Conservation (phyloP, 129 eudicot genomes). For the Flaveria sonorensis region DNA sequence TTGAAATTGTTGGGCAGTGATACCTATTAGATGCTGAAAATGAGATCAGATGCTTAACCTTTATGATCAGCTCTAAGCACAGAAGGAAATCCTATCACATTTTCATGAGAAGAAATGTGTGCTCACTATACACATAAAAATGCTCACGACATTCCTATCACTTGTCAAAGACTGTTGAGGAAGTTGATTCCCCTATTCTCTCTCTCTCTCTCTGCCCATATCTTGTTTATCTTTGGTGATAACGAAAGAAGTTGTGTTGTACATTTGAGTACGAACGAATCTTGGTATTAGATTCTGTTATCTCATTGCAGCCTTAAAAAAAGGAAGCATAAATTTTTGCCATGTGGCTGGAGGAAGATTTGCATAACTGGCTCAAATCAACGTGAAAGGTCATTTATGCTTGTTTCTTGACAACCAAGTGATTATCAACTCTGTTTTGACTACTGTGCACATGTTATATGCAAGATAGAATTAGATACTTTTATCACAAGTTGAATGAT, state of each 20-base stretch:
- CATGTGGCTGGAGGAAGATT: conserved; percentile 24
- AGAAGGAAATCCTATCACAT: not conserved
- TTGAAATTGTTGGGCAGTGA: conserved; percentile 17
- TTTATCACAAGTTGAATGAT: not conserved
- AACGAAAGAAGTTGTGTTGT: conserved; percentile 26
- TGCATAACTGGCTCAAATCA: conserved; percentile 35
- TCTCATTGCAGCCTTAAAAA: conserved; percentile 26
- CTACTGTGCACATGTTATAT: not conserved
- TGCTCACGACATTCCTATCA: not conserved
- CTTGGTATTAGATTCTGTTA: conserved; percentile 34
- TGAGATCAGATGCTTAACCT: conserved; percentile 19
- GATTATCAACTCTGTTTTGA: not conserved
- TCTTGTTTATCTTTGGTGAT: conserved; percentile 32
- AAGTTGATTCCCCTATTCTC: not conserved
- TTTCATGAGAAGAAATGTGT: not conserved
- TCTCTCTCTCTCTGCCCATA: conserved; percentile 22
- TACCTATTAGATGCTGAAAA: conserved; percentile 32
- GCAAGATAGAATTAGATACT: not conserved
- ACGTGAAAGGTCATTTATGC: conserved; percentile 36
- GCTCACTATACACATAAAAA: not conserved
- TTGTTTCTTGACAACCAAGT: conserved; percentile 25
- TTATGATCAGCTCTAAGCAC: not conserved
- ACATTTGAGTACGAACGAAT: conserved; percentile 32
- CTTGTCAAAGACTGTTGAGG: not conserved
- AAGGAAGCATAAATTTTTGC: conserved; percentile 25